Base-by-base conservation (phyloP, 495 filamentous ascomycete genomes). In the Neurospora sp. region DNA sequence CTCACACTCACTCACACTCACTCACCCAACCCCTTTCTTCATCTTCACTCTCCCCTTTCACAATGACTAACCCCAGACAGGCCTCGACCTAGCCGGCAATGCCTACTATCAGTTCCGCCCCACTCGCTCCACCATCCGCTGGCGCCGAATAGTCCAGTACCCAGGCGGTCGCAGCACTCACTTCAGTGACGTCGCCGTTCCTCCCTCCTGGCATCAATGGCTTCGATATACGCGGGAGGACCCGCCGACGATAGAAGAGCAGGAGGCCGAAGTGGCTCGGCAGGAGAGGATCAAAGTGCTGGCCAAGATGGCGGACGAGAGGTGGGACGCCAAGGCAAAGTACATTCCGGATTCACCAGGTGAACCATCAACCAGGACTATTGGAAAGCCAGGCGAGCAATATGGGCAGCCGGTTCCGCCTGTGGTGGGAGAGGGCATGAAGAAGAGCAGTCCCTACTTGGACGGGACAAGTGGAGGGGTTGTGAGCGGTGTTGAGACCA, bases 181-280 rank as follows among this genome's bases (percentile, higher is more conserved):
- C 76, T 88, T 87, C 79, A 85, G 84, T 76, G 91, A 95, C 70
- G 88, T 96, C 40, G 72, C 73, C 9, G 78, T 85, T 72, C 76
- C 84, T 83, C 92, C 95, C 1, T 89, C 91, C 84, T 99, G 96
- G 96, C 93, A 95, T 80, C 95, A 98, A 80, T 99, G 96, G 96
- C 90, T 99, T 14, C 93, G 96, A 44, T 88, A 96, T 75, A 92
- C 92, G 9, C 91, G 96, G 5, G 20, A 77, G 8, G 79, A 88
- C 8, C 85, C 96, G 0, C 96, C 96, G 0, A 88, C 88, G 0
- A 82, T 97, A 20, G 75, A 84, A 20, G 96, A 99, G 80, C 95
- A 96, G 76, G 82, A 84, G 45, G 79, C 83, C 39, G 95, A 99
- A 53, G 76, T 93, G 0, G 71, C 84, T 2, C 87, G 96, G 20